phyloP scores from a whole-genome alignment of 83 land plant species.

The Isoetes engelmannii region DNA sequence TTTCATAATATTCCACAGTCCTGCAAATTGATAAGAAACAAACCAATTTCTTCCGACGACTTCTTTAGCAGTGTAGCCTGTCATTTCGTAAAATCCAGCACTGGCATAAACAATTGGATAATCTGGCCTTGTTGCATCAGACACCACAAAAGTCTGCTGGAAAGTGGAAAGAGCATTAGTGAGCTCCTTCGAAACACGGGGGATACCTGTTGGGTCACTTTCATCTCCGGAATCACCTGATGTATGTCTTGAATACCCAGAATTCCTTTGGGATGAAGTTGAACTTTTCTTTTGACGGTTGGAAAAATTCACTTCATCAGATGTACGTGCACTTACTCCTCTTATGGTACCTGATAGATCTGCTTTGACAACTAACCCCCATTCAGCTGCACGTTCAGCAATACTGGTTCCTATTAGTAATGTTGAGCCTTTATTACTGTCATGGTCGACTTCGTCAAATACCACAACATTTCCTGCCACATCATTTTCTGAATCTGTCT shows the following conservation, averaged over 20 bases:
- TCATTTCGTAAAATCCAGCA: slow-evolving; percentile 87
- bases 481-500: too few species aligned
- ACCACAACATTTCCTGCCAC: too few species aligned
- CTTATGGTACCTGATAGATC: slow-evolving; percentile 38
- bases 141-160: slow-evolving; percentile 90
- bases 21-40: slow-evolving; percentile 5
- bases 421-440: background rate
- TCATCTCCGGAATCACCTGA: slow-evolving; percentile 41
- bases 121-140: slow-evolving; percentile 88
- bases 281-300: slow-evolving; percentile 26
- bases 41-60: slow-evolving; percentile 91
- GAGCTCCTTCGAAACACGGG: slow-evolving; percentile 75
- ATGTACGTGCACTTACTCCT: slow-evolving; percentile 28
- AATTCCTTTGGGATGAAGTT: slow-evolving; percentile 12
- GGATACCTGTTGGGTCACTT: slow-evolving; percentile 27
- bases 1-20: too few species aligned
- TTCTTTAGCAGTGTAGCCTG: slow-evolving; percentile 79
- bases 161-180: slow-evolving; percentile 73
- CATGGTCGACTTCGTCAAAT: background rate
- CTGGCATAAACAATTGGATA: slow-evolving; percentile 94
- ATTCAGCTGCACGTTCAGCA: slow-evolving; percentile 55
- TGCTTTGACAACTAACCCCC: slow-evolving; percentile 53
- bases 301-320: slow-evolving; percentile 13
- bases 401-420: slow-evolving; percentile 20
- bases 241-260: slow-evolving; percentile 23